Evolutionary conservation across 805 yeast species (phyloP), one percentile per base, ranked within the genome.

Genomic region (Debaryomyces prosopidis): DNA sequence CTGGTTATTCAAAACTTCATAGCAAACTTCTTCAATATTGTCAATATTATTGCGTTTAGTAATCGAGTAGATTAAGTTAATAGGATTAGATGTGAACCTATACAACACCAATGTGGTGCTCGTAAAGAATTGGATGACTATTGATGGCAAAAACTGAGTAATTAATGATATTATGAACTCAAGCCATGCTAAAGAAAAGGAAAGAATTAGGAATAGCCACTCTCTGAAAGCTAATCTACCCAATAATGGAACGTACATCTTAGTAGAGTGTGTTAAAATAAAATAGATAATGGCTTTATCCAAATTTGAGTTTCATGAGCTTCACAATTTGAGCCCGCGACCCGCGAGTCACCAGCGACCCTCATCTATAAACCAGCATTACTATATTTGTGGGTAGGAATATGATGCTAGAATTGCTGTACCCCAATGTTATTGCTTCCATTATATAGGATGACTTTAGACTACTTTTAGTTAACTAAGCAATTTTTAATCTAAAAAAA

Each of bases 201-300:
- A 75, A 0, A 70, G 42, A 3, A 70, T 38, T 10, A 78, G 69
- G 9, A 79, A 61, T 2, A 79, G 74, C 73, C 82, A 78, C 54
- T 81, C 85, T 5, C 66, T 45, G 5, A 75, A 33, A 3, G 77
- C 65, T 34, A 81, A 59, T 43, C 84, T 62, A 4, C 81, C 76
- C 14, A 73, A 33, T n/a, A 75, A 59, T 2, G 80, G 79, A 16
- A 74, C 47, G 26, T 60, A 56, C 74, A 68, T 69, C 10, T 33
- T 28, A 11, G 9, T 10, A 7, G 2, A 23, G 26, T 7, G 26
- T 23, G 9, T 23, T 23, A n/a, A 38, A 36, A 23, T 23, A 23
- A 20, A 5, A 20, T 5, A 23, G 26, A 4, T 7, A 23, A 7
- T 23, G 9, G 2, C 9, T 10, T 4, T 10, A 23, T 23, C 26